phyloP scores from a whole-genome alignment of 2,329 filamentous ascomycete species.

The Calonectria pseudoturangicola region DNA sequence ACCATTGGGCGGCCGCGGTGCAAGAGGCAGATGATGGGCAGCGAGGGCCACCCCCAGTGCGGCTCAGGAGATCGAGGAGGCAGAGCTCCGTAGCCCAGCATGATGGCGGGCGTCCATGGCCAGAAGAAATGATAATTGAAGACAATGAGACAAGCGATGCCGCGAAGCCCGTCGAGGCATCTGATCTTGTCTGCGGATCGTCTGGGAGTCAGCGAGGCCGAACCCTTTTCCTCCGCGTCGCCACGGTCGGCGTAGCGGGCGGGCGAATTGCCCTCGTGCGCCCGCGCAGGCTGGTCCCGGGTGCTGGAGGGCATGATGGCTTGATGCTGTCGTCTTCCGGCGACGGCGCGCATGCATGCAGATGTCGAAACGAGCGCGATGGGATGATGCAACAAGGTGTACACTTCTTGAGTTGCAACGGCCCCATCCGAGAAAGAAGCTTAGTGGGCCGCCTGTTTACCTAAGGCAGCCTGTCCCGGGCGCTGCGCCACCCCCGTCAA shows the following conservation, averaged over 20 bases:
- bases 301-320: slow-evolving; percentile 43
- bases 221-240: slow-evolving; percentile 34
- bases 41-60: slow-evolving; percentile 56
- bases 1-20: slow-evolving; percentile 65
- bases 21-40: slow-evolving; percentile 64
- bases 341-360: slow-evolving; percentile 48
- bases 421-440: slow-evolving; percentile 24
- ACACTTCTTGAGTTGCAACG: slow-evolving; percentile 10
- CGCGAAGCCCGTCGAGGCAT: slow-evolving; percentile 64
- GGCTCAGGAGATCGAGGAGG: slow-evolving; percentile 60
- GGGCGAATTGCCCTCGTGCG: slow-evolving; percentile 42
- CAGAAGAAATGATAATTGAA: slow-evolving; percentile 66
- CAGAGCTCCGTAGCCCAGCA: slow-evolving; percentile 63
- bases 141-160: slow-evolving; percentile 64
- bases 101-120: slow-evolving; percentile 63
- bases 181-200: slow-evolving; percentile 59
- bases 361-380: slow-evolving; percentile 6
- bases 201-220: slow-evolving; percentile 29
- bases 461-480: slow-evolving; percentile 7
- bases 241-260: slow-evolving; percentile 38
- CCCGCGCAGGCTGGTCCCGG: slow-evolving; percentile 40
- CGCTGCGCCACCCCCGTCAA: slow-evolving; percentile 27
- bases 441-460: slow-evolving; percentile 21
- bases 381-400: slow-evolving; percentile 24
- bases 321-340: slow-evolving; percentile 43